Base-by-base conservation (phyloP, 1,139 yeast genomes). In the Magnusiomyces suaveolens region DNA sequence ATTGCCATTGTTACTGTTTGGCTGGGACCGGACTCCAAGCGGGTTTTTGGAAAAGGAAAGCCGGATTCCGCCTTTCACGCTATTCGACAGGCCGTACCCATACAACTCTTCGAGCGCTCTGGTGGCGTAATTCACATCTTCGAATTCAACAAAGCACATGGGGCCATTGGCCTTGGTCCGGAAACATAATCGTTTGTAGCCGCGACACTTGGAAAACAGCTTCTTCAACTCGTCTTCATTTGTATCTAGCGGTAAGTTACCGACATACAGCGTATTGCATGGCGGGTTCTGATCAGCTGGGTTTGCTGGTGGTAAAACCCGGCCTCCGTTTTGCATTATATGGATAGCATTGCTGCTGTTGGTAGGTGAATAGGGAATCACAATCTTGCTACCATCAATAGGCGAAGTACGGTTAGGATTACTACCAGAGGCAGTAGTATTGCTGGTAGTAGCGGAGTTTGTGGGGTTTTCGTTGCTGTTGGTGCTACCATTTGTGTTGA, bases 221-320 rank as follows among this genome's bases (percentile, higher is more conserved):
- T 87, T 83, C 61, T 96, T 82, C 61, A 92, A 78, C 69, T 92
- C 98, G 57, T 86, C 87, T 67, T 92, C 98, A 2, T 95, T 84
- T 2, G 97, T 95, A 73, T 92, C 97, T 14, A 96, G 96, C 2
- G 98, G 98, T 63, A 92, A 77, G 68, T 92, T 92, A 25, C 98
- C 98, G 52, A 92, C 98, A 64, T 92, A 92, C 56, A 92, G 75
- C 0, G 98, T 92, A 69, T 92, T 92, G 73, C 98, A 92, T 6
- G 98, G 98, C 10, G 98, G 98, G 66, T 92, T 92, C 72, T 92
- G 98, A 70, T 92, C 98, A 1, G 98, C 98, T 1, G 98, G 98
- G 64, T 92, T 92, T 1, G 96, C 96, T 2, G 97, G 97, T 1
- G 97, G 96, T 41, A 96, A 92, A 26, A 90, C 72, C 26, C 75